Evolutionary conservation across 179 eudicot species (phyloP).

Genomic region (Beta corolliflora): DNA sequence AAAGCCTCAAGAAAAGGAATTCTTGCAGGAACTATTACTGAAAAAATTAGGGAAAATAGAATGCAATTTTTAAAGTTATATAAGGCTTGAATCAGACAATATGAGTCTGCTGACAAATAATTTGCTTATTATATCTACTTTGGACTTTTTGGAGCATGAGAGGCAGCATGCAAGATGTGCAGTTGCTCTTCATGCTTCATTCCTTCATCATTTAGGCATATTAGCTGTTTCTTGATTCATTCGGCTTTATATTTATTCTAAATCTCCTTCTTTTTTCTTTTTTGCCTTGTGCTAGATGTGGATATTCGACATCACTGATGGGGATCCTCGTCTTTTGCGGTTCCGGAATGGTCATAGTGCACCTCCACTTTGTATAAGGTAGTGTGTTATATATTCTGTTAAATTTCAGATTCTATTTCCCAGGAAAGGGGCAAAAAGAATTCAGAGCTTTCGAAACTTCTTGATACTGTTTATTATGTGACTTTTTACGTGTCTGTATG

Average conservation of each 20-base stretch:
- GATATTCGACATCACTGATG: conserved; percentile 92
- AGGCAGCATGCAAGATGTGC: not conserved
- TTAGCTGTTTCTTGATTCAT: conserved; percentile 14
- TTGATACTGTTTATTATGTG: not conserved
- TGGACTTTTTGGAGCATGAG: not conserved
- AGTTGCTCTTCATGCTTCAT: not conserved
- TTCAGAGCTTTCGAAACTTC: not conserved
- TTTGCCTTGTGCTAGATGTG: conserved; percentile 61
- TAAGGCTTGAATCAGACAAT: not conserved
- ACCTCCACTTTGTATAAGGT: conserved; percentile 93
- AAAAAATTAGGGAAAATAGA: not conserved
- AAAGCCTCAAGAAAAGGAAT: too few species aligned
- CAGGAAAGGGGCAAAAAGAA: not conserved
- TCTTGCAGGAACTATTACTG: not conserved
- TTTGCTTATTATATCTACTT: not conserved
- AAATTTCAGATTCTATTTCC: not conserved
- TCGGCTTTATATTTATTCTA: not conserved
- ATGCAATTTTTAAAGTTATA: not conserved
- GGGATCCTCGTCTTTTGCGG: conserved; percentile 91
- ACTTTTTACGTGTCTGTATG: not conserved
- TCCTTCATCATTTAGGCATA: not conserved
- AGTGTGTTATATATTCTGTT: conserved; percentile 12
- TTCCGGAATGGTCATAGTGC: conserved; percentile 99
- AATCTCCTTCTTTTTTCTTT: not conserved
- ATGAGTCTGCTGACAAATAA: too few species aligned